Evolutionary conservation across 148 eudicot genomes (phyloP).

Genomic region (Camellia sinensis): DNA sequence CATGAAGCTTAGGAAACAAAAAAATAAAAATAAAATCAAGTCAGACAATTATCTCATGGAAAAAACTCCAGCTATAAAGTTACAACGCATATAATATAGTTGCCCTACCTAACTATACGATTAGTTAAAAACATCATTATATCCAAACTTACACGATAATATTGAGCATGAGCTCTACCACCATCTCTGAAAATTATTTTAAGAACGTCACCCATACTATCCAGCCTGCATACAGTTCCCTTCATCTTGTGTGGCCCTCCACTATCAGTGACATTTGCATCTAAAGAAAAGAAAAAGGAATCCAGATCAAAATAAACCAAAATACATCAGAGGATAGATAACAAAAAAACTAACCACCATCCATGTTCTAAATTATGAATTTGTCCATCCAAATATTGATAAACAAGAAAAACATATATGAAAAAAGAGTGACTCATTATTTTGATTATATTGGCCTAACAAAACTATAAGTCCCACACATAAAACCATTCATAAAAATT

Average conservation of each 20-base stretch:
- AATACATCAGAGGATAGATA: neutral
- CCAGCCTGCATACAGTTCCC: conserved; percentile 65
- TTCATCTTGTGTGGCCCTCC: conserved; percentile 54
- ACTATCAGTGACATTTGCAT: conserved; percentile 45
- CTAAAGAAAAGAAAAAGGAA: conserved; percentile 26
- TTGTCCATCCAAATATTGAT: neutral
- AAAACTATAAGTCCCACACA: neutral
- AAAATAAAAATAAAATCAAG: neutral
- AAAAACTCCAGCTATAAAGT: neutral
- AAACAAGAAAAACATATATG: neutral
- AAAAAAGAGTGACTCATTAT: neutral
- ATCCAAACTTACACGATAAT: conserved; percentile 70
- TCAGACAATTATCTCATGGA: conserved; percentile 19
- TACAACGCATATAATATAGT: neutral
- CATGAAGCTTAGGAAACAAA: conserved; percentile 63
- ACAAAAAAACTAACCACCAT: neutral
- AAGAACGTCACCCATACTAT: conserved; percentile 78
- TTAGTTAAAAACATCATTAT: neutral
- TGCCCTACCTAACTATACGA: neutral
- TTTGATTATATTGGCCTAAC: neutral
- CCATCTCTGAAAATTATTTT: conserved; percentile 69
- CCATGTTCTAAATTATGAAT: neutral
- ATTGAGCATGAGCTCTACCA: conserved; percentile 71
- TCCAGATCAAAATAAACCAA: neutral
- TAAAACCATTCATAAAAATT: neutral